Evolutionary conservation across 78 protist species (phyloP).

Genomic region (Emiliania huxleyi): DNA sequence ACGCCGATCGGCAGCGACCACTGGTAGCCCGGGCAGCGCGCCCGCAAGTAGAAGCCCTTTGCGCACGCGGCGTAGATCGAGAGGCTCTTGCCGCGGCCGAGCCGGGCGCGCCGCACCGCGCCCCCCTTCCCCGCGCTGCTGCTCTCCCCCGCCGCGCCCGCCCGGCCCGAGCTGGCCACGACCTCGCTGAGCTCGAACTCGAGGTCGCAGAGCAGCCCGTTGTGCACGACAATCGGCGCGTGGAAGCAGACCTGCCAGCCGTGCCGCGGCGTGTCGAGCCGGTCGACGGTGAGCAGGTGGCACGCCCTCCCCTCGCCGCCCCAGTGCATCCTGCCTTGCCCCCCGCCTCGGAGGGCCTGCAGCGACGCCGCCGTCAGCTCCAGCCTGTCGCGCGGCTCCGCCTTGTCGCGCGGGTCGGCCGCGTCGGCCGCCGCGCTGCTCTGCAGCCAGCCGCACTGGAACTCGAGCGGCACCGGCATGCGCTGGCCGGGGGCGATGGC

Average conservation of each 20-base stretch:
- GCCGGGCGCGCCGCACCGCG: not conserved
- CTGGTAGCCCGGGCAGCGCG: not conserved
- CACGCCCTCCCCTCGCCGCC: not conserved
- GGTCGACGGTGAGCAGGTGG: not conserved
- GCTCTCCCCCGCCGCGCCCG: too few species aligned
- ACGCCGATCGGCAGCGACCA: not conserved
- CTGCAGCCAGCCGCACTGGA: not conserved
- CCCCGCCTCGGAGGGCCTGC: not conserved
- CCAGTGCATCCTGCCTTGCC: not conserved
- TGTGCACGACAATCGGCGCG: not conserved
- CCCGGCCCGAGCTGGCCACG: not conserved
- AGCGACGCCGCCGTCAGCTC: not conserved
- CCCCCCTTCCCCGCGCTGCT: too few species aligned
- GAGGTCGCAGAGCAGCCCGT: not conserved
- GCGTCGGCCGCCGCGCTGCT: not conserved
- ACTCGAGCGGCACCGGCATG: not conserved
- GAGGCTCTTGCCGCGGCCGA: not conserved
- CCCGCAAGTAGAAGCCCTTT: not conserved
- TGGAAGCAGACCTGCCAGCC: not conserved
- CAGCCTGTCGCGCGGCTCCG: not conserved
- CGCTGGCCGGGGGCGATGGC: not conserved
- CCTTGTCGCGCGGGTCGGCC: not conserved
- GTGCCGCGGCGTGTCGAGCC: not conserved
- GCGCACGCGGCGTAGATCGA: not conserved
- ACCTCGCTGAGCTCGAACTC: constrained; percentile 4